Conservation (phyloP, 2,329 filamentous ascomycete species). For the Orbilia blumenaviensis region DNA sequence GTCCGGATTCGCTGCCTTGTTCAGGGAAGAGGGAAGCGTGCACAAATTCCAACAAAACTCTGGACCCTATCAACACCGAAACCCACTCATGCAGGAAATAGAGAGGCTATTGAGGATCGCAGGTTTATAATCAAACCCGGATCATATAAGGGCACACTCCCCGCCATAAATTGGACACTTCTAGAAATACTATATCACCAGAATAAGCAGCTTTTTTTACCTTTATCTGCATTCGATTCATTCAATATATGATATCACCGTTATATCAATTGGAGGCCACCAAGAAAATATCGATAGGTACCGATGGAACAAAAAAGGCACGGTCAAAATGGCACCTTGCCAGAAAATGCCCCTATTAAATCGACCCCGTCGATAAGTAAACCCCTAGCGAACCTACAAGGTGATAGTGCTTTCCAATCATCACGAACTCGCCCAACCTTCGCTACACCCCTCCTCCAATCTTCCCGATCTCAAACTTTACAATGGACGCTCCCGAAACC, state of each 20-base stretch:
- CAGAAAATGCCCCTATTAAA: background rate
- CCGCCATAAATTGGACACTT: background rate
- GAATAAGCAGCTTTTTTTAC: background rate
- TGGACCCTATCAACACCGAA: slow-evolving; percentile 35
- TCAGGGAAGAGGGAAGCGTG: background rate
- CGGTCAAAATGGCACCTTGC: background rate
- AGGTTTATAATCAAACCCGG: too few relatives aligned
- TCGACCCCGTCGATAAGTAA: background rate
- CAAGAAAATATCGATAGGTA: too few relatives aligned
- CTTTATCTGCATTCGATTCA: background rate
- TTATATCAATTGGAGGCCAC: too few relatives aligned
- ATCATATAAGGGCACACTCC: background rate
- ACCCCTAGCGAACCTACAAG: too few relatives aligned
- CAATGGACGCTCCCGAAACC: slow-evolving; percentile 46
- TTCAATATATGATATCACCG: background rate
- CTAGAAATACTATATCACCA: background rate
- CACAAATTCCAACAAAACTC: slow-evolving; percentile 24
- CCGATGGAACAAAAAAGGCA: background rate
- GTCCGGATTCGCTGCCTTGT: background rate
- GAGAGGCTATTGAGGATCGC: too few relatives aligned
- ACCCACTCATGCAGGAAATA: too few relatives aligned
- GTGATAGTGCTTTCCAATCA: background rate
- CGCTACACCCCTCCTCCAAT: slow-evolving; percentile 40
- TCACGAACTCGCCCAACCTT: slow-evolving; percentile 27
- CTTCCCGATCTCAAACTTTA: slow-evolving; percentile 37